Base-by-base conservation (phyloP, 1,139 yeast species). In the Pichia kudriavzevii region DNA sequence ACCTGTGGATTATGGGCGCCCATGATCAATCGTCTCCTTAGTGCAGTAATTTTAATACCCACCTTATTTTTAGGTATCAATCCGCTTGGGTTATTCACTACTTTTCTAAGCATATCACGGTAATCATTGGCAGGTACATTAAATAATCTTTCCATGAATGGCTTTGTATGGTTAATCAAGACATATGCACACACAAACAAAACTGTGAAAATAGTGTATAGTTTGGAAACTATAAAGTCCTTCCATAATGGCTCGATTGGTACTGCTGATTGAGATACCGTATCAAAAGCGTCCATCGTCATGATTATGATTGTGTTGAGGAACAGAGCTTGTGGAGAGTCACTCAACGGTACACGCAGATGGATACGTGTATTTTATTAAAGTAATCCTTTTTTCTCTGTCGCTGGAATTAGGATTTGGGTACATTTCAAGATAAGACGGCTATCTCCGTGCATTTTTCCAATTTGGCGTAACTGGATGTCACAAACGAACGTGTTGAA, bases 61-160 rank as follows among this genome's bases (percentile, higher is more conserved):
- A 53, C 28, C 23, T 39, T 36, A 3, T 44, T 23, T 10, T 35
- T 31, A 4, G 44, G 26, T 15, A 52, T 22, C 2, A 28, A 14
- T 1, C 56, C 56, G 15, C 49, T 62, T 3, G 61, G 59, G 33
- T 59, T 48, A 16, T 59, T 48, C 28, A 65, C 38, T 3, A 67
- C 72, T 14, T 49, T 43, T 23, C 47, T 34, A 39, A 72, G 58
- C 44, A 60, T 58, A 3, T 66, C 66, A 39, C 58, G 54, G 67
- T 73, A 72, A 31, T 60, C 50, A 11, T 58, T 64, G 10, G 70
- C 62, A 4, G 77, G 76, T 4, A 70, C 64, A 5, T 64, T 46
- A 28, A 66, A 59, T 45, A 59, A 63, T 32, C 69, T 55, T 5
- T 67, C 66, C 10, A 64, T 17, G 17, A 48, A 43, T 7, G 43